Conservation (phyloP, 805 yeast species). For the Candida jianshihensis region DNA sequence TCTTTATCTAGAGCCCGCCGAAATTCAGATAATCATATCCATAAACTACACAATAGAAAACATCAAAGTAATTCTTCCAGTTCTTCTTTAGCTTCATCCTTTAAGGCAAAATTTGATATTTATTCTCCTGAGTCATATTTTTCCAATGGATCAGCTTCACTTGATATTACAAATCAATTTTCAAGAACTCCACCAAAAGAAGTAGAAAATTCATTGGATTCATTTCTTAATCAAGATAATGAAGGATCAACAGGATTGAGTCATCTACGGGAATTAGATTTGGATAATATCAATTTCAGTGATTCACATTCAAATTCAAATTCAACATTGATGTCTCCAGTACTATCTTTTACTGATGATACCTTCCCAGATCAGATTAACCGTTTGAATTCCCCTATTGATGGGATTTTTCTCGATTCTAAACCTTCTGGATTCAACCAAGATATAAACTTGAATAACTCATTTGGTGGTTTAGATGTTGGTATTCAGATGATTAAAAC, state of each 20-base stretch:
- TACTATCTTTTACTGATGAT: slow-evolving; percentile 5
- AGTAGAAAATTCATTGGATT: slow-evolving; percentile 1
- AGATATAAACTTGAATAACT: neutral
- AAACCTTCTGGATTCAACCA: neutral
- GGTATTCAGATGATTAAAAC: neutral
- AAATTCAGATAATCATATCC: slow-evolving; percentile 15
- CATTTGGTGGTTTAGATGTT: neutral
- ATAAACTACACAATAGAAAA: slow-evolving; percentile 7
- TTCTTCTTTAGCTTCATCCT: slow-evolving; percentile 9
- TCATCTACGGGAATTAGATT: slow-evolving; percentile 3
- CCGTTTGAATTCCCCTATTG: neutral
- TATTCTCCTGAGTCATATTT: neutral
- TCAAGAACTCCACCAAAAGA: neutral
- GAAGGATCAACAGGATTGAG: neutral
- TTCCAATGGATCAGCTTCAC: slow-evolving; percentile 2
- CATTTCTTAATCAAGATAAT: neutral
- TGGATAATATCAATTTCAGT: slow-evolving; percentile 11
- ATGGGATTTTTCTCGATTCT: neutral
- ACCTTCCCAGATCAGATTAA: neutral
- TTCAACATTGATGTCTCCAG: slow-evolving; percentile 15
- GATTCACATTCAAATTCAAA: slow-evolving; percentile 13
- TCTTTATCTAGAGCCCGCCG: slow-evolving; percentile 11
- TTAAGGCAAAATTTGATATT: slow-evolving; percentile 4
- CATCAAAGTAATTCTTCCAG: neutral
- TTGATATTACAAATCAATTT: slow-evolving; percentile 6